Conservation (phyloP, 306 rosid genomes). For the Arachis stenosperma region DNA sequence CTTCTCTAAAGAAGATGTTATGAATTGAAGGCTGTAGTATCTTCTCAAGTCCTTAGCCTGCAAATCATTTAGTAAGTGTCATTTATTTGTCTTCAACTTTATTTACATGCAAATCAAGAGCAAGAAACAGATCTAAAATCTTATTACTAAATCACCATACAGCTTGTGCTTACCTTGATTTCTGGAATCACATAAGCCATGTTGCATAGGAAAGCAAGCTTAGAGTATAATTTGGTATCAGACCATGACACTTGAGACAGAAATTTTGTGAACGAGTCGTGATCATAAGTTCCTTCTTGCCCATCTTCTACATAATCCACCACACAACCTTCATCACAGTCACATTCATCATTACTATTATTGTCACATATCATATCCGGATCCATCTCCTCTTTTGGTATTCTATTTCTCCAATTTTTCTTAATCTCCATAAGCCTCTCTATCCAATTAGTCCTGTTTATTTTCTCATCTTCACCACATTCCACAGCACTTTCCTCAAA, state of each 20-base stretch:
- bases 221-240: conserved; percentile 70
- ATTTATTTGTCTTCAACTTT: conserved; percentile 4
- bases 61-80: conserved; percentile 38
- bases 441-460: conserved; percentile 77
- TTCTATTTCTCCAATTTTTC: conserved; percentile 68
- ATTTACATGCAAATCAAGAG: conserved; percentile 9
- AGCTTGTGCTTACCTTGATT: conserved; percentile 58
- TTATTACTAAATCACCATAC: conserved; percentile 3
- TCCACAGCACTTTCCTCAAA: conserved; percentile 44
- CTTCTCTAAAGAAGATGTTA: conserved; percentile 80
- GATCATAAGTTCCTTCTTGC: conserved; percentile 45
- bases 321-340: conserved; percentile 58
- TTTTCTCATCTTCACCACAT: conserved; percentile 45
- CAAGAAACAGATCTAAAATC: conserved; percentile 1
- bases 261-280: conserved; percentile 60
- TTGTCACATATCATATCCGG: conserved; percentile 41
- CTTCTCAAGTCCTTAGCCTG: conserved; percentile 74
- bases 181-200: conserved; percentile 84
- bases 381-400: conserved; percentile 48
- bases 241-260: conserved; percentile 70
- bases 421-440: conserved; percentile 85
- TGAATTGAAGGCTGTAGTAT: conserved; percentile 63
- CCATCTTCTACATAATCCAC: conserved; percentile 64
- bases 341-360: conserved; percentile 47
- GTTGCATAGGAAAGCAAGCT: conserved; percentile 79